Conservation (phyloP, 495 filamentous ascomycete species). For the Tuber aestivum region DNA sequence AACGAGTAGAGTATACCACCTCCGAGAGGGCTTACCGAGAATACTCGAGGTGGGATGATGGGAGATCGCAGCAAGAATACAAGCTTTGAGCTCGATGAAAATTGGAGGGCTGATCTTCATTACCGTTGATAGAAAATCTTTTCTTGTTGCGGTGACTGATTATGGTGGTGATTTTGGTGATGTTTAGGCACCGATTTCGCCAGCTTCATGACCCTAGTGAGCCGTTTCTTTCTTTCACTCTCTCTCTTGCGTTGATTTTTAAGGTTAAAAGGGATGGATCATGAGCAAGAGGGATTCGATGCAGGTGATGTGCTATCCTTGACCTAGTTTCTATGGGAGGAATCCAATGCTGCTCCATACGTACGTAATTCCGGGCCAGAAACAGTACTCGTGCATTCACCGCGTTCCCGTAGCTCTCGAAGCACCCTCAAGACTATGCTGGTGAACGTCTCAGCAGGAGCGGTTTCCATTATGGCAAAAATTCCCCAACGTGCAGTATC, state of each 20-base stretch:
- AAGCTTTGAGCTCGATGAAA: not conserved
- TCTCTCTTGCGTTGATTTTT: too few relatives aligned
- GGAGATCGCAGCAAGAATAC: not conserved
- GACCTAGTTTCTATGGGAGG: not conserved
- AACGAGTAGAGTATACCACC: not conserved
- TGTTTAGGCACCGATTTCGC: not conserved
- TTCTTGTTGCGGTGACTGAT: too few relatives aligned
- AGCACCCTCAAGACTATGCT: not conserved
- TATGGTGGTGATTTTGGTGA: too few relatives aligned
- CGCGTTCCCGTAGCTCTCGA: not conserved
- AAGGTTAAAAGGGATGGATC: not conserved
- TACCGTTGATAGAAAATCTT: too few relatives aligned
- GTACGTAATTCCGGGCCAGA: not conserved
- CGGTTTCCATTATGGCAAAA: not conserved
- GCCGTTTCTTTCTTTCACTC: not conserved
- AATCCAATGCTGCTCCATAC: not conserved
- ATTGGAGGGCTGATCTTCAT: not conserved
- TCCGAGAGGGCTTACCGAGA: not conserved
- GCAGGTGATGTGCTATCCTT: not conserved
- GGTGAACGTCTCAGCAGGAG: not conserved
- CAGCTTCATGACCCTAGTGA: not conserved
- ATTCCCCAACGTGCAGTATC: not conserved
- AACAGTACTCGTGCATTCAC: not conserved
- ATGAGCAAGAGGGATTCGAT: not conserved
- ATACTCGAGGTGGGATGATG: not conserved